phyloP scores from a whole-genome alignment of 169 alveolate species.

The Plasmodium reichenowi region DNA sequence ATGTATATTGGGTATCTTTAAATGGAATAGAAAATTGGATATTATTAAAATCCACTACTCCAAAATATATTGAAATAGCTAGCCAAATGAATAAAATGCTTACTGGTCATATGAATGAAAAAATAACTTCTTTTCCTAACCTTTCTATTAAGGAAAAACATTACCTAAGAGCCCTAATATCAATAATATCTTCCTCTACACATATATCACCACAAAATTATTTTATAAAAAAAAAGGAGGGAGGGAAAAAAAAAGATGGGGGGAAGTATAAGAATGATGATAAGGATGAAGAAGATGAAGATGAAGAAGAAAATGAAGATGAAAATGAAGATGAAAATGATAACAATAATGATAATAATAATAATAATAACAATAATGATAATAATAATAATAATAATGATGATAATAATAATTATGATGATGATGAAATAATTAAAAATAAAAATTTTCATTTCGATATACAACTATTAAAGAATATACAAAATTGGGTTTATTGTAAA shows the following conservation, averaged over 20 bases:
- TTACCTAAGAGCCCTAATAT: constrained; percentile 50
- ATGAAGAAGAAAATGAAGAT: neutral
- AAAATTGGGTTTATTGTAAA: constrained; percentile 59
- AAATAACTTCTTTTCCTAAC: constrained; percentile 47
- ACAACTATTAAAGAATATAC: constrained; percentile 3
- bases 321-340: constrained; percentile 12
- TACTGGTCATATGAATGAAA: constrained; percentile 47
- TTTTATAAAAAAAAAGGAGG: constrained; percentile 1
- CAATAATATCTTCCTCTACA: constrained; percentile 51
- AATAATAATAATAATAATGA: constrained; percentile 11
- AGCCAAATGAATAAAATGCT: constrained; percentile 27
- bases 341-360: neutral
- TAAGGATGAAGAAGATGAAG: neutral
- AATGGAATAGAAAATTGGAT: constrained; percentile 56
- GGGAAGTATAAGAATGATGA: neutral
- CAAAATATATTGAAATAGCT: constrained; percentile 48
- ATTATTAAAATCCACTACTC: constrained; percentile 40
- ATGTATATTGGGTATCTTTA: constrained; percentile 63
- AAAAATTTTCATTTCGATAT: constrained; percentile 36
- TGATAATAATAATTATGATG: neutral
- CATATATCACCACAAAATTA: constrained; percentile 57
- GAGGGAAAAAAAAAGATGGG: constrained; percentile 2
- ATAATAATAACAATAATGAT: neutral
- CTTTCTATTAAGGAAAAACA: constrained; percentile 66
- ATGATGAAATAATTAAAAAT: constrained; percentile 24